A percentile compares a stretch with the other conserved stretches of the same genome.
Conservation (phyloP, 495 filamentous ascomycete species). For the Sporormia fimetaria region DNA sequence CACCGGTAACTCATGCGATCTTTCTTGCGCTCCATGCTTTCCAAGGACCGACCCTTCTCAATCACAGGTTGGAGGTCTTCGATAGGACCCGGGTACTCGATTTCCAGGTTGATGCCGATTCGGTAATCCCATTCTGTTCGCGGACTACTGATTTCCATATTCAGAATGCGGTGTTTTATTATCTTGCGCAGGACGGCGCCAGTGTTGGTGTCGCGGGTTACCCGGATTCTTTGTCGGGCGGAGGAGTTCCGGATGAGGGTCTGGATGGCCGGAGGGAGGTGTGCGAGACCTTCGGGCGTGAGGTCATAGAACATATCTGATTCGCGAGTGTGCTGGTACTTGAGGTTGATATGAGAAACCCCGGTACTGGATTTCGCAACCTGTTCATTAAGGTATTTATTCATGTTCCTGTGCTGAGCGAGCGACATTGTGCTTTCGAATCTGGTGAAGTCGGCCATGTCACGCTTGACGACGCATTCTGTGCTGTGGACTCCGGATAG, state of each 20-base stretch:
- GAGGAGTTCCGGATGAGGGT: neutral
- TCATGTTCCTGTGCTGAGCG: conserved; percentile 22
- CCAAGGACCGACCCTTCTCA: conserved; percentile 3
- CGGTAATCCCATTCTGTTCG: conserved; percentile 27
- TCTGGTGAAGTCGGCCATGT: conserved; percentile 1
- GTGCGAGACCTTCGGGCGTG: conserved; percentile 7
- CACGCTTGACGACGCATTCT: conserved; percentile 12
- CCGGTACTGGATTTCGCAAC: conserved; percentile 6
- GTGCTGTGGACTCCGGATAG: conserved; percentile 5
- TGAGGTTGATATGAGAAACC: conserved; percentile 1
- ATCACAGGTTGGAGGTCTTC: conserved; percentile 2
- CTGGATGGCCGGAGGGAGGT: conserved; percentile 4
- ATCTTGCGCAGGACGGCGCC: conserved; percentile 3
- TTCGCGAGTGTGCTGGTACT: conserved; percentile 17
- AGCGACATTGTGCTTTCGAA: conserved; percentile 24
- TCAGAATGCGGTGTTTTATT: conserved; percentile 19
- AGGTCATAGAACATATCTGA: conserved; percentile 22
- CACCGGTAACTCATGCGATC: conserved; percentile 17
- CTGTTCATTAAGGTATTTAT: conserved; percentile 15
- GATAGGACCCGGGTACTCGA: conserved; percentile 15
- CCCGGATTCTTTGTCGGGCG: conserved; percentile 6
- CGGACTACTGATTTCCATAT: conserved; percentile 22
- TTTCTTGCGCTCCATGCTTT: conserved; percentile 13
- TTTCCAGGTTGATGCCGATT: conserved; percentile 25
- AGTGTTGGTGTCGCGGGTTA: conserved; percentile 14